phyloP scores from a whole-genome alignment of 108 stramenopile genomes.

The Skeletonema grethae region DNA sequence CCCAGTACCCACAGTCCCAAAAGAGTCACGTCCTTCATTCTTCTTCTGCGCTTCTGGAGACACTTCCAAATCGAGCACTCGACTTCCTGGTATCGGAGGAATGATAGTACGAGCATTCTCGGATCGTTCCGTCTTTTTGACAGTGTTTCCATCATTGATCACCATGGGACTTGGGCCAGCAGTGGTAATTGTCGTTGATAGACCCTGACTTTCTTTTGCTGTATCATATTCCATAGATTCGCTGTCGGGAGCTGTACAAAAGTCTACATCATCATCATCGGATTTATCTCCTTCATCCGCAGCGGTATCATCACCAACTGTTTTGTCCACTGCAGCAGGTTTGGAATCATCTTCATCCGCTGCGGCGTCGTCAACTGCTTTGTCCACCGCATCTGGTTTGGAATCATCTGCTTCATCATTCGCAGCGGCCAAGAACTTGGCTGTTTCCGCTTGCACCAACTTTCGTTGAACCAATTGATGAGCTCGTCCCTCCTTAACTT shows the following conservation, averaged over 20 bases:
- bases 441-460: conserved; percentile 16
- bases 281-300: not conserved
- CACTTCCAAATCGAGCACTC: conserved; percentile 1
- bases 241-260: conserved; percentile 24
- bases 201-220: conserved; percentile 17
- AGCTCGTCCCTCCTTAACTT: conserved; percentile 10
- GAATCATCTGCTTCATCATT: not conserved
- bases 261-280: conserved; percentile 12
- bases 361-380: not conserved
- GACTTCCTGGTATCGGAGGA: conserved; percentile 3
- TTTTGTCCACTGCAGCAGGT: not conserved
- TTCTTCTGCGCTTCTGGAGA: not conserved
- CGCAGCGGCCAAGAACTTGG: conserved; percentile 8
- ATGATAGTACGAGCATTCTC: not conserved
- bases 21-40: conserved; percentile 8
- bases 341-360: not conserved
- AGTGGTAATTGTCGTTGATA: not conserved
- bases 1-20: conserved; percentile 11
- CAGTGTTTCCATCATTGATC: conserved; percentile 36
- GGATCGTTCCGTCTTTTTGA: conserved; percentile 16
- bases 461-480: conserved; percentile 18
- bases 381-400: not conserved
- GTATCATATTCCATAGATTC: conserved; percentile 24
- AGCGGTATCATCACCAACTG: not conserved
- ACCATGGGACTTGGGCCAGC: conserved; percentile 16